A percentile compares a stretch with the other conserved stretches of the same genome.
These are phyloP conservation scores for Ichthyophthirius multifiliis DNA, from an alignment of 169 alveolate species.

Conservation along the genomic window DNA sequence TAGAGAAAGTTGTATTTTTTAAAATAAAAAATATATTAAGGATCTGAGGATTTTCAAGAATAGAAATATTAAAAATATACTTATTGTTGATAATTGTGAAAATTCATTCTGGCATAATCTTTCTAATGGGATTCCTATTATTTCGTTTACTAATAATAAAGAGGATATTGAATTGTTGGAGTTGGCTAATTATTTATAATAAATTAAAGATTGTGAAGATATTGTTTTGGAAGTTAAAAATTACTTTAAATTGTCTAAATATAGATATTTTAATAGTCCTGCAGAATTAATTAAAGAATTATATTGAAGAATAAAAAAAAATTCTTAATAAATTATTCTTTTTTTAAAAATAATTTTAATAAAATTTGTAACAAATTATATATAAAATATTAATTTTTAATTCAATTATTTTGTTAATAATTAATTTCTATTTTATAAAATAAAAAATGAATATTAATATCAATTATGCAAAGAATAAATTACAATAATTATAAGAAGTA, in stretches of 20 bases:
- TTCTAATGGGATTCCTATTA: conserved; percentile 75
- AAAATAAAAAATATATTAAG: conserved; percentile 61
- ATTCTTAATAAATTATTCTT: too few species aligned
- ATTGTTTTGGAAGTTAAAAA: conserved; percentile 5
- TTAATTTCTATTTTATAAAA: too few species aligned
- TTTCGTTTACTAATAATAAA: conserved; percentile 64
- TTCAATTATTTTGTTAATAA: too few species aligned
- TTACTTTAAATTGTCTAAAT: conserved; percentile 25
- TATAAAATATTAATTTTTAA: too few species aligned
- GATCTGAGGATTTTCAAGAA: conserved; percentile 66
- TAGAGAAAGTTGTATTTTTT: conserved; percentile 72
- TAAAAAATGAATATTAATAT: too few species aligned
- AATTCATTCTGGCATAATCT: conserved; percentile 61
- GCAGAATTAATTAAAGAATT: background rate
- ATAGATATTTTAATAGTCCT: conserved; percentile 53
- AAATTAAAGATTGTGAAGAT: conserved; percentile 40
- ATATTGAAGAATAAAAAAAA: too few species aligned
- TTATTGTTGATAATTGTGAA: conserved; percentile 59
- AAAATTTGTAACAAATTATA: too few species aligned
- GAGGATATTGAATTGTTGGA: conserved; percentile 56
- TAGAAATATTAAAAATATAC: conserved; percentile 3
- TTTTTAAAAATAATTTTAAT: too few species aligned
- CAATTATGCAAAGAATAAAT: too few species aligned
- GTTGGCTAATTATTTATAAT: conserved; percentile 49
- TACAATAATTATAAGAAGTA: too few species aligned